Percentiles rank a stretch among this genome's conserved stretches.
Evolutionary conservation across 345 rosid genomes (phyloP).

Genomic region (Lepidium didymum): DNA sequence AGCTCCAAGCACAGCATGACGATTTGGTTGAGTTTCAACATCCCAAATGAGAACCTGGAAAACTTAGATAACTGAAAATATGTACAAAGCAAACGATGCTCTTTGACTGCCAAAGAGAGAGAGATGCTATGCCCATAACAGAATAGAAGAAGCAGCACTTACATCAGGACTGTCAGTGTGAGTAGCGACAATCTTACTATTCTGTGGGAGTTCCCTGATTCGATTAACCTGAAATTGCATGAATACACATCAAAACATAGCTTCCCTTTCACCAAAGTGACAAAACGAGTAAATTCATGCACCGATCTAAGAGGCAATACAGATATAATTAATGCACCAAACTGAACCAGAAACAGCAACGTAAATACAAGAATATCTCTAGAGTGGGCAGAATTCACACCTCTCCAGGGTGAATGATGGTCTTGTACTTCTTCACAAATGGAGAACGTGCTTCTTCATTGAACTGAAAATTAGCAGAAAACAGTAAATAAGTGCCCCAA

Average conservation of each 20-base stretch:
- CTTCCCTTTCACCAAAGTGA: not conserved
- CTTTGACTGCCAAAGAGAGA: conserved; percentile 3
- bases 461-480: conserved; percentile 46
- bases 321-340: not conserved
- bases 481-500: not conserved
- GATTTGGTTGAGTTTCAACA: conserved; percentile 96
- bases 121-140: not conserved
- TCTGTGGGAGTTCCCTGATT: conserved; percentile 95
- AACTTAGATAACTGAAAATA: conserved; percentile 1
- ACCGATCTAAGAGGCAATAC: conserved; percentile 14
- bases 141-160: conserved; percentile 13
- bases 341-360: not conserved
- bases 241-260: not conserved
- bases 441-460: conserved; percentile 99
- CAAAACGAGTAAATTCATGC: not conserved
- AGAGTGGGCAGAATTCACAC: conserved; percentile 31
- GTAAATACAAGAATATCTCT: not conserved
- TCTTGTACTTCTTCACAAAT: conserved; percentile 96
- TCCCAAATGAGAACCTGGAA: conserved; percentile 97
- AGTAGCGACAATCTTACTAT: conserved; percentile 89
- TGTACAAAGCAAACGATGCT: not conserved
- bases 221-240: conserved; percentile 72
- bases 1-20: conserved; percentile 98
- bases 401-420: conserved; percentile 99
- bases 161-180: conserved; percentile 99